Conservation (phyloP, 768 basidiomycete genomes). For the Pseudohyphozyma bogoriensis region DNA sequence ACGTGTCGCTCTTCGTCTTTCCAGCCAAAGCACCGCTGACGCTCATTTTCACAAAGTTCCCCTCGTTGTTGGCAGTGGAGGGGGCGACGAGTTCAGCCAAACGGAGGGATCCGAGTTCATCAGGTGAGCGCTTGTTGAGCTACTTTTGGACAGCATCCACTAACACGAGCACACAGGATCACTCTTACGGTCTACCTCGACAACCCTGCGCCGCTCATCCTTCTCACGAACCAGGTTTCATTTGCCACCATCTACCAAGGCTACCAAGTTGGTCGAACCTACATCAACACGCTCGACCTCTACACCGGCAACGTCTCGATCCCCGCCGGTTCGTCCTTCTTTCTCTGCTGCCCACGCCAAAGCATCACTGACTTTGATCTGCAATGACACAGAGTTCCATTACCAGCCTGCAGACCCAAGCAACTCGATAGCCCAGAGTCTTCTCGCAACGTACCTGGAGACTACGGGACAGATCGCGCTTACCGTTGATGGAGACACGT, state of each 20-base stretch:
- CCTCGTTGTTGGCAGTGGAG: slow-evolving; percentile 12
- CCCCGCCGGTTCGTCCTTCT: background rate
- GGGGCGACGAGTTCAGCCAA: slow-evolving; percentile 4
- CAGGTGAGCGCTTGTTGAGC: background rate
- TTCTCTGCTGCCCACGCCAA: background rate
- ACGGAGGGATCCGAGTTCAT: slow-evolving; percentile 11
- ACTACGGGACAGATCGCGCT: slow-evolving; percentile 37
- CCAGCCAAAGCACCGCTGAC: no score
- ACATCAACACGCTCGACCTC: slow-evolving; percentile 44
- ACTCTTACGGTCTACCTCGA: slow-evolving; percentile 14
- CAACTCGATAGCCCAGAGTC: slow-evolving; percentile 51
- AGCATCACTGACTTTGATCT: slow-evolving; percentile 43
- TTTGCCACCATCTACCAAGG: slow-evolving; percentile 53
- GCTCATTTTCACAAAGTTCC: background rate
- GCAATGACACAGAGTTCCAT: slow-evolving; percentile 52
- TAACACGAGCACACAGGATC: background rate
- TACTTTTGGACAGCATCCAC: background rate
- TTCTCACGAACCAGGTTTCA: slow-evolving; percentile 50
- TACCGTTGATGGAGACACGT: slow-evolving; percentile 46
- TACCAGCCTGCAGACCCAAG: slow-evolving; percentile 56
- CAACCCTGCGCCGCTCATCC: slow-evolving; percentile 37
- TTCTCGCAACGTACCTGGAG: slow-evolving; percentile 49
- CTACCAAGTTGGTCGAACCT: slow-evolving; percentile 35
- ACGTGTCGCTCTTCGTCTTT: background rate
- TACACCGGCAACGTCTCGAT: background rate